phyloP scores from a whole-genome alignment of 2,329 filamentous ascomycete genomes.

The Ilyonectria destructans region DNA sequence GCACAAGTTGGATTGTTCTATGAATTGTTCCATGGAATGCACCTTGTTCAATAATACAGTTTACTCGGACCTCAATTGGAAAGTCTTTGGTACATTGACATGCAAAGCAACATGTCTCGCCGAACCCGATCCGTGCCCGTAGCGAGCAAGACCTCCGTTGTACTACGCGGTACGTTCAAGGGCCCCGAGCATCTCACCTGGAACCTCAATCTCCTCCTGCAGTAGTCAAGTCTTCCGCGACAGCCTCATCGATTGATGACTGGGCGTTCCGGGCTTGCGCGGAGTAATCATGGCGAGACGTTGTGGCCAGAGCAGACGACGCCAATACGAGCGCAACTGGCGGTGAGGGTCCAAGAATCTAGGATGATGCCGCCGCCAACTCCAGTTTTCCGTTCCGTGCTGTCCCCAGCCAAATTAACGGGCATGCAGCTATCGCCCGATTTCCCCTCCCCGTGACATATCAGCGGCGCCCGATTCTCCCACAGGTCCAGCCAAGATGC shows the following conservation, averaged over 20 bases:
- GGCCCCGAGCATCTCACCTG: conserved; percentile 18
- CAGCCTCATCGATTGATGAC: conserved; percentile 36
- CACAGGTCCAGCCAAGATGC: conserved; percentile 21
- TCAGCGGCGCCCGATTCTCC: conserved; percentile 28
- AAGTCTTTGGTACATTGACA: conserved; percentile 28
- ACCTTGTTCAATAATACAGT: not conserved
- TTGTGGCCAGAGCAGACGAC: conserved; percentile 29
- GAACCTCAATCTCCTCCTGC: conserved; percentile 44
- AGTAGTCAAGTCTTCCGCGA: conserved; percentile 39
- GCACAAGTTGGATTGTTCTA: conserved; percentile 15
- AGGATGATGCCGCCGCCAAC: conserved; percentile 37
- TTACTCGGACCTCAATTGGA: conserved; percentile 10
- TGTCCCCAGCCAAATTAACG: conserved; percentile 39
- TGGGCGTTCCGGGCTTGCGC: conserved; percentile 29
- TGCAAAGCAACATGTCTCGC: conserved; percentile 18
- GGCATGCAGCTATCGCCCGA: conserved; percentile 44
- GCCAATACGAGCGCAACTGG: conserved; percentile 42
- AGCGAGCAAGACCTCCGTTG: conserved; percentile 7
- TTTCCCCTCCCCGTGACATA: conserved; percentile 32
- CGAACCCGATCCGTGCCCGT: conserved; percentile 17
- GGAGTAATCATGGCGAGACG: conserved; percentile 35
- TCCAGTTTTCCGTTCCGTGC: conserved; percentile 32
- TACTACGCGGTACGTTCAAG: conserved; percentile 10
- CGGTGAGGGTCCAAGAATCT: conserved; percentile 42
- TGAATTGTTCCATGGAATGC: conserved; percentile 8